phyloP scores from a whole-genome alignment of 352 stramenopile genomes.

The Phytophthora tentaculata region DNA sequence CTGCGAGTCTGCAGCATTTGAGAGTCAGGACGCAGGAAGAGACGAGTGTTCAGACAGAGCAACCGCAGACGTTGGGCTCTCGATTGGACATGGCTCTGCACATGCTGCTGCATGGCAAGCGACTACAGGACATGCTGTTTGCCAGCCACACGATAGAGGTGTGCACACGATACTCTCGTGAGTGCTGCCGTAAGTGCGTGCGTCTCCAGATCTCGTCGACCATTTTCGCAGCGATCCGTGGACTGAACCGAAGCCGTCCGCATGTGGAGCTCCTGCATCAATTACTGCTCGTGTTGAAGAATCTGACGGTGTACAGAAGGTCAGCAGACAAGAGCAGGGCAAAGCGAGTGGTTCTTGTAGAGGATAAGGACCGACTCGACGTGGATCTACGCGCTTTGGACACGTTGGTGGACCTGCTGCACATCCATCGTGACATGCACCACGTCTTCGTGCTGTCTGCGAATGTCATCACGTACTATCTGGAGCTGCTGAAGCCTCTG shows the following conservation, averaged over 20 bases:
- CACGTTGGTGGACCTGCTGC: conserved; percentile 93
- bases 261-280: conserved; percentile 95
- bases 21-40: conserved; percentile 28
- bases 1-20: conserved; percentile 16
- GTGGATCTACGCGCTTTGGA: conserved; percentile 80
- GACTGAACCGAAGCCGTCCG: conserved; percentile 94
- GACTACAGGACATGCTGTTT: conserved; percentile 93
- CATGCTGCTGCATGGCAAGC: conserved; percentile 76
- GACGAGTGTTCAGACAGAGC: conserved; percentile 23
- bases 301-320: conserved; percentile 83
- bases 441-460: conserved; percentile 79
- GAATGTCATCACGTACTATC: conserved; percentile 66
- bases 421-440: conserved; percentile 94
- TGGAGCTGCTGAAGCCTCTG: conserved; percentile 42
- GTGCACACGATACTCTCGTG: conserved; percentile 90
- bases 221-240: conserved; percentile 92
- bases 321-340: conserved; percentile 47
- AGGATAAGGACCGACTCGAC: conserved; percentile 47
- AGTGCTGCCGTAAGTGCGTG: conserved; percentile 92
- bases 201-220: conserved; percentile 86
- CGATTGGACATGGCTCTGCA: conserved; percentile 77
- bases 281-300: conserved; percentile 82
- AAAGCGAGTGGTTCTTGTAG: conserved; percentile 15
- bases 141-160: conserved; percentile 92
- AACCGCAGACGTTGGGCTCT: conserved; percentile 61